Evolutionary conservation across 176 grass and related monocot genomes (phyloP).

Genomic region (Secale cereale): DNA sequence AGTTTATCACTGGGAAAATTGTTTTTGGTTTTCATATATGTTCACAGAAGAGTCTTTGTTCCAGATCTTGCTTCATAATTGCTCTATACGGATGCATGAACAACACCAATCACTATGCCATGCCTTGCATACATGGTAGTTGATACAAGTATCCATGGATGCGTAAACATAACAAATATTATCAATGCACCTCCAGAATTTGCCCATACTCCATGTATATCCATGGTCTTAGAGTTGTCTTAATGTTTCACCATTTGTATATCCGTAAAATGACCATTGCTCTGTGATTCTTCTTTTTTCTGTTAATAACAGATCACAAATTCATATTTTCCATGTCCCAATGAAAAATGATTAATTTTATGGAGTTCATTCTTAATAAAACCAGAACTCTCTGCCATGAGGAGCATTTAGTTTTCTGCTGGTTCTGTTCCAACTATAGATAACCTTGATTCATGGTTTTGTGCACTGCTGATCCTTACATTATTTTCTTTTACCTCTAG

Average conservation of each 20-base stretch:
- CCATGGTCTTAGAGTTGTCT: background rate
- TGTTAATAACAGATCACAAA: background rate
- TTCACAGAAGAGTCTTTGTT: background rate
- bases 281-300: background rate
- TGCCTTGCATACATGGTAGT: background rate
- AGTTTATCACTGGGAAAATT: background rate
- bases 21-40: background rate
- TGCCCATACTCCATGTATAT: background rate
- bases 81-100: background rate
- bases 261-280: background rate
- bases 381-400: background rate
- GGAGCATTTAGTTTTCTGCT: background rate
- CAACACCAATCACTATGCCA: background rate
- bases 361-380: slow-evolving; percentile 1
- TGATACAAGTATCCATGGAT: background rate
- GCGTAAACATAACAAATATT: background rate
- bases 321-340: background rate
- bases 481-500: slow-evolving; percentile 16
- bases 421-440: background rate
- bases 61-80: background rate
- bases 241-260: background rate
- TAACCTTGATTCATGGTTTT: background rate
- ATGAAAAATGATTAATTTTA: background rate
- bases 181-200: background rate
- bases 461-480: background rate